Conservation (phyloP, 2,329 filamentous ascomycete species). For the Elsinoe fawcettii region DNA sequence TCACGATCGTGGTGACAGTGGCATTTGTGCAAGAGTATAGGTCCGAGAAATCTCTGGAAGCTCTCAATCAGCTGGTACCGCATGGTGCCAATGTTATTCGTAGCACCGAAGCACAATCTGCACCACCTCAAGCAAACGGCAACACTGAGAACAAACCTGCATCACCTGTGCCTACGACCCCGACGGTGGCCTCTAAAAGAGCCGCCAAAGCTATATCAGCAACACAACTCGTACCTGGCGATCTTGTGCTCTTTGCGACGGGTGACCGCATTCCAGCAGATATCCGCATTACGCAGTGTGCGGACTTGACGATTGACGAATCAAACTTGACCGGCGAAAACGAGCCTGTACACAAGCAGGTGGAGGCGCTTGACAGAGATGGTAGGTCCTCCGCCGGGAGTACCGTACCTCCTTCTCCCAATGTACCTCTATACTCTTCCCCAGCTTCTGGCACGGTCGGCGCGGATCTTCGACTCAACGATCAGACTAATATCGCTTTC, state of each 20-base stretch:
- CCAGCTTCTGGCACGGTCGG: constrained; percentile 52
- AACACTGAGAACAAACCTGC: neutral
- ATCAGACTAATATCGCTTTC: constrained; percentile 86
- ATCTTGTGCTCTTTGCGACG: constrained; percentile 87
- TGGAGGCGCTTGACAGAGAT: constrained; percentile 47
- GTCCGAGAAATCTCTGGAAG: constrained; percentile 94
- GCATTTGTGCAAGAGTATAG: constrained; percentile 97
- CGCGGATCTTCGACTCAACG: constrained; percentile 61
- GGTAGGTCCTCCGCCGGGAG: constrained; percentile 15
- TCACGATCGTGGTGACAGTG: constrained; percentile 93
- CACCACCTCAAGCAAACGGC: constrained; percentile 18
- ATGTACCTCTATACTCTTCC: constrained; percentile 50
- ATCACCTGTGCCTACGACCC: neutral
- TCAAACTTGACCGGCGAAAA: constrained; percentile 97
- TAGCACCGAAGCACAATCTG: constrained; percentile 18
- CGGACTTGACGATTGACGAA: constrained; percentile 88
- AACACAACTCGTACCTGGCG: constrained; percentile 78
- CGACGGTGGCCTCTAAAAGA: constrained; percentile 53
- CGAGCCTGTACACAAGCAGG: constrained; percentile 74
- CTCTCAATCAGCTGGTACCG: constrained; percentile 84
- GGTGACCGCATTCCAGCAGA: constrained; percentile 95
- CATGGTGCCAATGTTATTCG: constrained; percentile 95
- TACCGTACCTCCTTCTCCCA: constrained; percentile 28
- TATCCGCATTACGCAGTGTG: constrained; percentile 82
- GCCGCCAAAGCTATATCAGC: constrained; percentile 81